phyloP scores from a whole-genome alignment of 176 grass and related monocot genomes.

The Bromus sterilis region DNA sequence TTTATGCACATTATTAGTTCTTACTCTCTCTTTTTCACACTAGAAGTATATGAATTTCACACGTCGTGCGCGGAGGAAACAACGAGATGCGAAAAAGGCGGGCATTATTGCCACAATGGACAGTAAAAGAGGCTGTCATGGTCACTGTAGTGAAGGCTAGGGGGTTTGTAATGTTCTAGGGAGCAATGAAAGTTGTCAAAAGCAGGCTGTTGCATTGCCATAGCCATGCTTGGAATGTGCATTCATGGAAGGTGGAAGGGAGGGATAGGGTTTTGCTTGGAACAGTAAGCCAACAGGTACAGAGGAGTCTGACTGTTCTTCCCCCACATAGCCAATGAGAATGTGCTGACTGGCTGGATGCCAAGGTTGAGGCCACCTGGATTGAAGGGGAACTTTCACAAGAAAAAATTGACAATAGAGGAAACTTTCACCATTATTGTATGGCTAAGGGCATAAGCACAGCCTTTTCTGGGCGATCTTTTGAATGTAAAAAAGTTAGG shows the following conservation, averaged over 20 bases:
- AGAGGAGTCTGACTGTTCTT: not conserved
- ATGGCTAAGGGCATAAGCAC: not conserved
- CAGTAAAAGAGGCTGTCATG: slow-evolving; percentile 23
- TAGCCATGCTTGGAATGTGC: slow-evolving; percentile 13
- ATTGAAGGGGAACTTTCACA: not conserved
- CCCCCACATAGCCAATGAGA: slow-evolving; percentile 12
- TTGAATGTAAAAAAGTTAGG: slow-evolving; percentile 1
- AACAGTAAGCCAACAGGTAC: slow-evolving; percentile 1
- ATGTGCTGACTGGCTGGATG: slow-evolving; percentile 20
- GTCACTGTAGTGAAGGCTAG: slow-evolving; percentile 1
- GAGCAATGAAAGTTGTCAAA: slow-evolving; percentile 8
- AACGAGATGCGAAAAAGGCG: slow-evolving; percentile 5
- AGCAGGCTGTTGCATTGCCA: slow-evolving; percentile 39
- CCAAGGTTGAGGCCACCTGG: not conserved
- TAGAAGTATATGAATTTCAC: slow-evolving; percentile 2
- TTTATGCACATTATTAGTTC: not conserved
- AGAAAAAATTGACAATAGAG: no score
- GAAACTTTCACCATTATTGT: no score
- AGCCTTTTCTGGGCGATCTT: not conserved
- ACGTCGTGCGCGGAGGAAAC: not conserved
- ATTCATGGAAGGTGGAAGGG: slow-evolving; percentile 35
- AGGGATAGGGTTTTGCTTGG: slow-evolving; percentile 3
- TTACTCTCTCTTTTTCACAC: not conserved
- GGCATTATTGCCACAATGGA: slow-evolving; percentile 12
- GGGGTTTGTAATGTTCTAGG: slow-evolving; percentile 20